Evolutionary conservation across 1,284 basidiomycete species (phyloP).

Genomic region (Anthracocystis walkeri): DNA sequence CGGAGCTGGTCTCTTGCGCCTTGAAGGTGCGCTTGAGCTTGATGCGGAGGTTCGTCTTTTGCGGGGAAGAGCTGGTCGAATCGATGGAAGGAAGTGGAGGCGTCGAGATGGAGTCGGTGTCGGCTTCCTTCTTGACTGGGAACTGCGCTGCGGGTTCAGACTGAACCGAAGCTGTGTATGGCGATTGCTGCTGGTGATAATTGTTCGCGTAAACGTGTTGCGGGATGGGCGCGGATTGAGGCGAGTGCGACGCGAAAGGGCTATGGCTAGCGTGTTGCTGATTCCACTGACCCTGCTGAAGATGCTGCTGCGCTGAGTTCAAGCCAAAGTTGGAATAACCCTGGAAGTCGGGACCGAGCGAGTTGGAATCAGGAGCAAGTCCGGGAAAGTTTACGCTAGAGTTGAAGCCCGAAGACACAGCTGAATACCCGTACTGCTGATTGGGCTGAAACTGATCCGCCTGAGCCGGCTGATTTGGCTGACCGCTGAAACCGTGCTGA

Average conservation of each 20-base stretch:
- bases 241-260: slow-evolving; percentile 9
- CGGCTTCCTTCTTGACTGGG: slow-evolving; percentile 8
- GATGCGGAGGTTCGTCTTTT: slow-evolving; percentile 17
- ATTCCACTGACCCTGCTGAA: slow-evolving; percentile 13
- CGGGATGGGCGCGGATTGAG: slow-evolving; percentile 8
- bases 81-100: slow-evolving; percentile 16
- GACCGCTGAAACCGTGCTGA: not conserved
- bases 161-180: slow-evolving; percentile 3
- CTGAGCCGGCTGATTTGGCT: slow-evolving; percentile 5
- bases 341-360: not conserved
- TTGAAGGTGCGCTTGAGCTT: slow-evolving; percentile 33
- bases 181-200: slow-evolving; percentile 9
- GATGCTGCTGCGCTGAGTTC: slow-evolving; percentile 9
- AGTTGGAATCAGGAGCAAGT: slow-evolving; percentile 11
- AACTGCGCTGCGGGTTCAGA: not conserved
- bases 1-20: slow-evolving; percentile 21
- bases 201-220: slow-evolving; percentile 3
- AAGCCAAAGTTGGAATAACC: not conserved
- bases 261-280: slow-evolving; percentile 7
- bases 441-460: not conserved
- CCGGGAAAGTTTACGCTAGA: not conserved
- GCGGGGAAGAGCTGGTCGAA: slow-evolving; percentile 17
- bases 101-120: slow-evolving; percentile 20
- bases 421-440: slow-evolving; percentile 14
- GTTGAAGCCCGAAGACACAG: slow-evolving; percentile 4